A percentile compares a stretch with the other conserved stretches of the same genome.
phyloP scores from a whole-genome alignment of 345 rosid species.

The Geranium rotundifolium region DNA sequence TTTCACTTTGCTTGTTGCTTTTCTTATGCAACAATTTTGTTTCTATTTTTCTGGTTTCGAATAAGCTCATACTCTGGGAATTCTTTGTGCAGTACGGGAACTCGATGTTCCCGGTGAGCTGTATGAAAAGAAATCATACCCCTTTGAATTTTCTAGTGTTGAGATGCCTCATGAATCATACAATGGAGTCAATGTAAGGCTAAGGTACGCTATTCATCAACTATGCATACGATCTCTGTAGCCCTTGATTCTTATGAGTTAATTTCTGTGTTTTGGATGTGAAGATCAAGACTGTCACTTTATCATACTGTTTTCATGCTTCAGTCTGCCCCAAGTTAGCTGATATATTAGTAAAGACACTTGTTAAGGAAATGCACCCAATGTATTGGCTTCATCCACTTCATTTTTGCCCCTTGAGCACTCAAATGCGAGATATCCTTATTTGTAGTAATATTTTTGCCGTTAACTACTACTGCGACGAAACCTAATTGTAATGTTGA shows the following conservation, averaged over 20 bases:
- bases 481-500: not conserved
- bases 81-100: slow-evolving; percentile 29
- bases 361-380: not conserved
- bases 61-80: slow-evolving; percentile 2
- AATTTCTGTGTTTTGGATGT: not conserved
- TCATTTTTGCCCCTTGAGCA: not conserved
- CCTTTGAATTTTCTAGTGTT: slow-evolving; percentile 47
- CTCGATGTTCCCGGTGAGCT: slow-evolving; percentile 40
- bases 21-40: not conserved
- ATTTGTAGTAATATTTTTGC: too few species aligned
- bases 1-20: not conserved
- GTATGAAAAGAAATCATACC: slow-evolving; percentile 38
- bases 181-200: slow-evolving; percentile 45
- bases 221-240: not conserved
- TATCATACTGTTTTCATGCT: not conserved
- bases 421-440: not conserved
- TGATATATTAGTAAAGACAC: not conserved
- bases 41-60: slow-evolving; percentile 1
- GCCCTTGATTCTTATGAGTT: not conserved
- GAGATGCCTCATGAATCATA: slow-evolving; percentile 56
- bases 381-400: not conserved
- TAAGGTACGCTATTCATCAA: slow-evolving; percentile 23
- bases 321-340: not conserved
- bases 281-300: not conserved
- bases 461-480: not conserved